These are phyloP conservation scores for Amanita brunnescens DNA, from an alignment of 768 basidiomycete species.

Conservation along the genomic window DNA sequence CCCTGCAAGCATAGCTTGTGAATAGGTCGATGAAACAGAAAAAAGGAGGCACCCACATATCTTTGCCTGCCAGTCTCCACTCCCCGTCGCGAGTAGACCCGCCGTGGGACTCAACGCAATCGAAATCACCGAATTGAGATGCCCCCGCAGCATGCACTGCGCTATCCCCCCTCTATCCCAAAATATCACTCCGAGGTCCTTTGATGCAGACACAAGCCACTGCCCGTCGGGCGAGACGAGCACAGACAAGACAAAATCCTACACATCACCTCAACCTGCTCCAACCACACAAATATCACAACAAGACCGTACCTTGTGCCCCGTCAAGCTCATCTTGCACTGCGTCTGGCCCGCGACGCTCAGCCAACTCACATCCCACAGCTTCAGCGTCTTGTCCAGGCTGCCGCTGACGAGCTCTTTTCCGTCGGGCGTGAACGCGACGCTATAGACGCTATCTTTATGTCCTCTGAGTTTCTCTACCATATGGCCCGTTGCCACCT, in stretches of 20 bases:
- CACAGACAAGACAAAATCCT: constrained; percentile 51
- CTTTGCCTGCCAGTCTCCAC: constrained; percentile 45
- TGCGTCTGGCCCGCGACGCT: constrained; percentile 23
- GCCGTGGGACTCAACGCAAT: constrained; percentile 40
- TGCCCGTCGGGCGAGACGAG: constrained; percentile 84
- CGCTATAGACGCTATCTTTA: constrained; percentile 9
- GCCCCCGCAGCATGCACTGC: constrained; percentile 87
- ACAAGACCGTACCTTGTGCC: constrained; percentile 64
- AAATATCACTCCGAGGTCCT: constrained; percentile 94
- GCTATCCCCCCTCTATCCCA: constrained; percentile 73
- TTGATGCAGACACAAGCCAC: constrained; percentile 89
- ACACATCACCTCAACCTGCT: constrained; percentile 9
- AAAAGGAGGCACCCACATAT: constrained; percentile 33
- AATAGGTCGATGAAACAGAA: too few relatives aligned
- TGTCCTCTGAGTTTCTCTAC: constrained; percentile 61
- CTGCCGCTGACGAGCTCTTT: constrained; percentile 86
- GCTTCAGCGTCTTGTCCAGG: constrained; percentile 80
- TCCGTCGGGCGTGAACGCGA: constrained; percentile 91
- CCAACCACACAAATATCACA: not conserved
- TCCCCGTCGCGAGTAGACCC: constrained; percentile 41
- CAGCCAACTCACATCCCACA: constrained; percentile 80
- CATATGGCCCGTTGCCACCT: constrained; percentile 52
- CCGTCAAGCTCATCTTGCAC: constrained; percentile 80
- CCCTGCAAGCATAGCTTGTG: too few relatives aligned
- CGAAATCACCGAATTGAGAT: constrained; percentile 48